These are phyloP conservation scores for Aspergillus unguis DNA, from an alignment of 2,329 filamentous ascomycete genomes.

Conservation along the genomic window DNA sequence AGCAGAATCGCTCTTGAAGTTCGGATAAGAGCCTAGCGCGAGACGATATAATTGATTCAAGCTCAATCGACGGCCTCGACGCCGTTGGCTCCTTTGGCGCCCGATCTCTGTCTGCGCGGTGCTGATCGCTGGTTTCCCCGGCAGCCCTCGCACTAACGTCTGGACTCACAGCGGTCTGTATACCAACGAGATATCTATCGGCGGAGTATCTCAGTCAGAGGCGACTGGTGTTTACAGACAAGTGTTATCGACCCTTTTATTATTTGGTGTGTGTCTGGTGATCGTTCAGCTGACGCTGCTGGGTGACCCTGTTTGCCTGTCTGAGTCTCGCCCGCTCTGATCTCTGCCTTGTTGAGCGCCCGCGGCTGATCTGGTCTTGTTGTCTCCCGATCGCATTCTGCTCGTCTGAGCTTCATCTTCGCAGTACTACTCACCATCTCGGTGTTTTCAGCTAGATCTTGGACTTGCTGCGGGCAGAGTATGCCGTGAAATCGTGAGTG, in stretches of 20 bases:
- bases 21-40: neutral
- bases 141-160: constrained; percentile 14
- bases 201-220: too few species aligned
- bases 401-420: neutral
- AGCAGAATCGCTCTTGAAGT: too few species aligned
- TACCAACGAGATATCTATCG: neutral
- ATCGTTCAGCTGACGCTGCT: constrained; percentile 11
- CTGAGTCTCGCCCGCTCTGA: neutral
- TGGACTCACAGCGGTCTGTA: constrained; percentile 8
- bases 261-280: constrained; percentile 1
- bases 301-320: neutral
- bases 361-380: neutral
- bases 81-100: constrained; percentile 10
- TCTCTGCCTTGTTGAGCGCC: constrained; percentile 3
- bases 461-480: neutral
- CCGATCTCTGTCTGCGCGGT: constrained; percentile 9
- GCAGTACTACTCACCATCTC: neutral
- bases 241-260: neutral
- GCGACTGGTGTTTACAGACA: neutral
- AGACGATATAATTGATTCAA: neutral
- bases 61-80: neutral
- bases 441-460: neutral
- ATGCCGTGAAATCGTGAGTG: constrained; percentile 10
- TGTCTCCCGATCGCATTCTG: neutral
- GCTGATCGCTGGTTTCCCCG: constrained; percentile 17